Evolutionary conservation across 768 basidiomycete genomes (phyloP).

Genomic region (Udeniomyces megalosporus): DNA sequence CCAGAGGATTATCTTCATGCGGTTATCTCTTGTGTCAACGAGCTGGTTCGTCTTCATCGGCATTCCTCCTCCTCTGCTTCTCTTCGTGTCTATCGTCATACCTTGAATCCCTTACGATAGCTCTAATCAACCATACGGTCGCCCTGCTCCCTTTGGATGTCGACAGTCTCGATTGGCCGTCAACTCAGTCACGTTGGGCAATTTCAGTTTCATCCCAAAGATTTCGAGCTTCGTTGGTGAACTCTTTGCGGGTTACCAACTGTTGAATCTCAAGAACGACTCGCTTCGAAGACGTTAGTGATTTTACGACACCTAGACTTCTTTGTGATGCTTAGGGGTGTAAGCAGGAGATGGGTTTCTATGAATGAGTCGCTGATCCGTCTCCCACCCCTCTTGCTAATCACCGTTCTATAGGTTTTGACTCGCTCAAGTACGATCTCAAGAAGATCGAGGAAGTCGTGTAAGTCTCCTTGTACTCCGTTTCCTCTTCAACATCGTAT

Average conservation of each 20-base stretch:
- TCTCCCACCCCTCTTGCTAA: not conserved
- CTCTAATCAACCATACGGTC: not conserved
- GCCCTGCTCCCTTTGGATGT: not conserved
- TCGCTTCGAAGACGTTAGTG: constrained; percentile 25
- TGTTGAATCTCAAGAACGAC: constrained; percentile 34
- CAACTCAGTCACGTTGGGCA: constrained; percentile 32
- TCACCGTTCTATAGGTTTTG: constrained; percentile 22
- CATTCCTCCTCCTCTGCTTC: not conserved
- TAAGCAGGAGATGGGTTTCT: not conserved
- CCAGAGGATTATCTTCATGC: constrained; percentile 35
- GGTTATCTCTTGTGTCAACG: constrained; percentile 29
- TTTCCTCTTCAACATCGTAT: too few species aligned
- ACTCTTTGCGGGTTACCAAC: constrained; percentile 30
- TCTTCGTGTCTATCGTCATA: too few species aligned
- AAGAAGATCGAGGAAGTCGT: constrained; percentile 31
- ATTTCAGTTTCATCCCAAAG: constrained; percentile 29
- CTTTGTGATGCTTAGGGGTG: not conserved
- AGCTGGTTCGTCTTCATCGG: constrained; percentile 19
- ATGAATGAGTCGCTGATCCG: too few species aligned
- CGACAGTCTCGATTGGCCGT: constrained; percentile 27
- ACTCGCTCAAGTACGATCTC: constrained; percentile 34
- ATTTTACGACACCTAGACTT: not conserved
- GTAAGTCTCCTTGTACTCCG: not conserved
- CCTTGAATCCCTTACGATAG: too few species aligned
- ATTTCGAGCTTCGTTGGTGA: constrained; percentile 34